Percentiles rank a stretch among this genome's conserved stretches.
Evolutionary conservation across 2,329 filamentous ascomycete genomes (phyloP).

Genomic region (Cyclaneusma minus): DNA sequence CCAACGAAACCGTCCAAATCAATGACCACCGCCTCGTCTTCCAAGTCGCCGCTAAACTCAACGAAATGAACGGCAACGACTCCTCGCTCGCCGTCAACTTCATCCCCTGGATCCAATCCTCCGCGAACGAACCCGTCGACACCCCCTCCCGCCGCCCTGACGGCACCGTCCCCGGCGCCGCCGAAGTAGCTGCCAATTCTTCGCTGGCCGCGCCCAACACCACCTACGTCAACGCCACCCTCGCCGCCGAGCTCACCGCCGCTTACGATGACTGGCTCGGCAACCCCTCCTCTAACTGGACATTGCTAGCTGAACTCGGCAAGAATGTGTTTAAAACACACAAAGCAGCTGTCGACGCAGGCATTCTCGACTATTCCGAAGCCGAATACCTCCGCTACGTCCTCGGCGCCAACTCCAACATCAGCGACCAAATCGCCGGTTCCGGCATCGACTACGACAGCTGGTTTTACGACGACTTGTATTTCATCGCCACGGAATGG

Average conservation of each 20-base stretch:
- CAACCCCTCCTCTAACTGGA: conserved; percentile 3
- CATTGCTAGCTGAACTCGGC: conserved; percentile 35
- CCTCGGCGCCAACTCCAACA: conserved; percentile 45
- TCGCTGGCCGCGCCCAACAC: conserved; percentile 4
- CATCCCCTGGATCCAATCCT: conserved; percentile 27
- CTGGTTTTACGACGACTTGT: conserved; percentile 12
- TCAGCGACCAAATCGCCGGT: conserved; percentile 16
- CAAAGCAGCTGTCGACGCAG: conserved; percentile 43
- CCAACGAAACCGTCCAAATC: conserved; percentile 27
- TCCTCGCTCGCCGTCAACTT: conserved; percentile 35
- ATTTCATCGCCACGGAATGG: conserved; percentile 10
- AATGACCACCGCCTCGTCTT: conserved; percentile 50
- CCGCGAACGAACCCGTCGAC: conserved; percentile 4
- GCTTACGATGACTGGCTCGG: conserved; percentile 6
- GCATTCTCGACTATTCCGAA: conserved; percentile 55
- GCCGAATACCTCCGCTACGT: conserved; percentile 54
- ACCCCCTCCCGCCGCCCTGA: conserved; percentile 7
- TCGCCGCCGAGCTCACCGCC: conserved; percentile 3
- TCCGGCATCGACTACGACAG: conserved; percentile 3
- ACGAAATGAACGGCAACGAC: conserved; percentile 34
- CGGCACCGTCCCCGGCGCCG: conserved; percentile 7
- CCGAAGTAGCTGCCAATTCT: conserved; percentile 8
- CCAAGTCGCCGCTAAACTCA: conserved; percentile 43
- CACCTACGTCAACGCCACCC: conserved; percentile 10
- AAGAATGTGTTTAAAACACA: conserved; percentile 11